Evolutionary conservation across 257 asterid genomes (phyloP).

Genomic region (Thymus mandschuricus): DNA sequence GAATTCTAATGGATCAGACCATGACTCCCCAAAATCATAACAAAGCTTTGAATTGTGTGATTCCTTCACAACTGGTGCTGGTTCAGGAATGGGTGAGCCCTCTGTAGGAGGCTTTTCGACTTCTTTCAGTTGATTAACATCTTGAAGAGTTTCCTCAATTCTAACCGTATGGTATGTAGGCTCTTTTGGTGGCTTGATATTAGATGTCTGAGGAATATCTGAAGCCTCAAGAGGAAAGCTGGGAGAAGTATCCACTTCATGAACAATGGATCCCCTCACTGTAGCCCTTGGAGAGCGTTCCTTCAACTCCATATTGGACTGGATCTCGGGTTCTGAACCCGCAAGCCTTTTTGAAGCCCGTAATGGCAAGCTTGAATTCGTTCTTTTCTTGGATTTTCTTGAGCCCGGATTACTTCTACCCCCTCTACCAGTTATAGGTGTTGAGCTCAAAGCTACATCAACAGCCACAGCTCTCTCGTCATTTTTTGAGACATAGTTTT

Average conservation of each 20-base stretch:
- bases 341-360: conserved; percentile 43
- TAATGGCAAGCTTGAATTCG: conserved; percentile 23
- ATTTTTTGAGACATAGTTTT: conserved; percentile 17
- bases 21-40: conserved; percentile 43
- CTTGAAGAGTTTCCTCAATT: conserved; percentile 13
- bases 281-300: conserved; percentile 32
- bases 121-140: conserved; percentile 6
- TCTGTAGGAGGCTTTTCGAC: conserved; percentile 9
- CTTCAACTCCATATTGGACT: conserved; percentile 22
- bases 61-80: background rate
- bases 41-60: conserved; percentile 30
- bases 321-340: conserved; percentile 26
- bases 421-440: conserved; percentile 27
- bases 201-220: conserved; percentile 31
- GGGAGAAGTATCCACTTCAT: conserved; percentile 17
- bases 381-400: conserved; percentile 39
- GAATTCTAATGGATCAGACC: conserved; percentile 49
- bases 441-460: conserved; percentile 1
- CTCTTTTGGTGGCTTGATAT: conserved; percentile 23
- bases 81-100: conserved; percentile 29
- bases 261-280: conserved; percentile 7
- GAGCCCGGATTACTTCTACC: conserved; percentile 7
- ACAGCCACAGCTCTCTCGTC: conserved; percentile 2
- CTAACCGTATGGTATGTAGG: background rate
- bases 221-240: conserved; percentile 1